A percentile compares a stretch with the other conserved stretches of the same genome.
These are phyloP conservation scores for Colletotrichum cuscutae DNA, from an alignment of 2,329 filamentous ascomycete genomes.

Conservation along the genomic window DNA sequence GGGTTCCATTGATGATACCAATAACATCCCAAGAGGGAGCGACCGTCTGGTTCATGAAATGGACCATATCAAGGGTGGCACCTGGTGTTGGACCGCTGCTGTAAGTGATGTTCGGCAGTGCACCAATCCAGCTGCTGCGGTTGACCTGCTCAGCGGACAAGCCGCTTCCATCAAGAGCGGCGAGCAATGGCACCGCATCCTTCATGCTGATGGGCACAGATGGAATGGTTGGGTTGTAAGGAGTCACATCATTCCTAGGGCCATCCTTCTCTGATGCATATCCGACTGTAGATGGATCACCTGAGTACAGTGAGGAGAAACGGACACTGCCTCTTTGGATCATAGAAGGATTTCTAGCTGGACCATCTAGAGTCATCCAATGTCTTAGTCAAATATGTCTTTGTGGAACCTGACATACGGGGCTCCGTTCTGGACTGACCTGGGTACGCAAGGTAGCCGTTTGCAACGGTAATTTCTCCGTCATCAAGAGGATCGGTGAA, in stretches of 20 bases:
- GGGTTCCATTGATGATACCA: constrained; percentile 52
- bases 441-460: constrained; percentile 20
- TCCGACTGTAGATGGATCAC: constrained; percentile 15
- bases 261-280: constrained; percentile 26
- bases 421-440: neutral
- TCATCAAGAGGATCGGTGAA: constrained; percentile 23
- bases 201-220: constrained; percentile 26
- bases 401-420: neutral
- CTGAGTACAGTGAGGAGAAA: constrained; percentile 20
- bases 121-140: constrained; percentile 19
- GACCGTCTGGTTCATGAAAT: constrained; percentile 24
- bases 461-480: constrained; percentile 25
- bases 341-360: constrained; percentile 20
- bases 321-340: constrained; percentile 29
- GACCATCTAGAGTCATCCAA: neutral
- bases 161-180: constrained; percentile 11
- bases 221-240: constrained; percentile 18
- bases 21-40: constrained; percentile 45
- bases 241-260: constrained; percentile 15
- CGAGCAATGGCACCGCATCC: constrained; percentile 11
- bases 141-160: constrained; percentile 17
- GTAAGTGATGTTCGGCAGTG: constrained; percentile 23
- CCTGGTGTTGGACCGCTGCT: constrained; percentile 19
- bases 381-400: neutral
- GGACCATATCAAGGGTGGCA: constrained; percentile 20